Base-by-base conservation (phyloP, 2,329 filamentous ascomycete genomes). In the Colletotrichum magnum region DNA sequence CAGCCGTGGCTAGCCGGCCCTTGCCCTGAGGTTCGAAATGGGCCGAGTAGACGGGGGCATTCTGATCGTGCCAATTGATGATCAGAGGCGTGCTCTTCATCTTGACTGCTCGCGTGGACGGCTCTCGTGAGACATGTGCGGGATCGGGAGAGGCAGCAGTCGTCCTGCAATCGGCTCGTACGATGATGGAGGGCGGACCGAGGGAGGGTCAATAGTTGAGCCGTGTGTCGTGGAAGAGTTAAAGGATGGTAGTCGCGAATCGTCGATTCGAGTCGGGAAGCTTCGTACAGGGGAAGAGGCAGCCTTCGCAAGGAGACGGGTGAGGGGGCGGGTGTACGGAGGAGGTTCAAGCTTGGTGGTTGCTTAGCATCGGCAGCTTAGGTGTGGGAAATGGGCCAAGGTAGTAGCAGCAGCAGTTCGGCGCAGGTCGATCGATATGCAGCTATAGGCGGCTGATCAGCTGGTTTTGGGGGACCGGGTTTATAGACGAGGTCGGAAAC, bases 41-140 rank as follows among this genome's bases (percentile, higher is more conserved):
- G 75, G 94, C 94, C 51, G 95, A 98, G 84, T 98, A 99, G 79
- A 99, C 95, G 68, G 96, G 96, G 76, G 94, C 91, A 83, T 97
- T 97, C 79, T 97, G 94, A 81, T 98, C 94, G 83, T 99, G 97
- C 96, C 96, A 99, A 86, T 97, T 94, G 84, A 99, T 95, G 79
- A 98, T 95, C 75, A 99, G 88, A 75, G 96, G 95, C 78, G 94
- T 92, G 79, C 94, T 95, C 89, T 97, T 98, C 96, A 99, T 99
- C 79, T 81, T 86, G 81, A 77, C 77, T 75, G 74, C n/a, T 57
- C 56, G n/a, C 66, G 68, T 61, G 66, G 63, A 65, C 28, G 58
- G 70, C 57, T 70, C 72, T 75, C 73, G 52, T 65, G 67, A 57
- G 58, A 67, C 58, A 64, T 39, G 53, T 60, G 32, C 48, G 36